phyloP scores from a whole-genome alignment of 768 basidiomycete genomes.

The Cystofilobasidium capitatum region DNA sequence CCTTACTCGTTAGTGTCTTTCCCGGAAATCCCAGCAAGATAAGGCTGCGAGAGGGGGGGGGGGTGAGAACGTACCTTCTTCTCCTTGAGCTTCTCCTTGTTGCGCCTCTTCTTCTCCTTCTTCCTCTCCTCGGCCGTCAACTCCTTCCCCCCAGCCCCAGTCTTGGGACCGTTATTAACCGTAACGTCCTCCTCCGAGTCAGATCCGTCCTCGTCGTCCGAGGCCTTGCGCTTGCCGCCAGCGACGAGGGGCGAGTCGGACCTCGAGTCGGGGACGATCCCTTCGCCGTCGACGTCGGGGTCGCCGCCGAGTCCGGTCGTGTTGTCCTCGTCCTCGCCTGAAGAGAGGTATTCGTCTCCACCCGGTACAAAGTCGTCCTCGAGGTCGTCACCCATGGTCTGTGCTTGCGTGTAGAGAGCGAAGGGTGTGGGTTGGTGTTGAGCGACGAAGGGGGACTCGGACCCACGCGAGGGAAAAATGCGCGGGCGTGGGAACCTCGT shows the following conservation, averaged over 20 bases:
- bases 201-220: constrained; percentile 6
- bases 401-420: too few species aligned
- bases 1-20: background rate
- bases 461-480: too few species aligned
- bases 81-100: constrained; percentile 29
- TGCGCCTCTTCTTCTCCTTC: constrained; percentile 27
- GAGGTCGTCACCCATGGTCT: constrained; percentile 22
- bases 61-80: constrained; percentile 21
- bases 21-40: background rate
- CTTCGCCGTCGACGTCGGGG: constrained; percentile 13
- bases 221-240: constrained; percentile 21
- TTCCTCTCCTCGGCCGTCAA: constrained; percentile 26
- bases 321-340: constrained; percentile 16
- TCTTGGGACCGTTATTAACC: background rate
- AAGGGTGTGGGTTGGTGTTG: too few species aligned
- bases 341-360: constrained; percentile 23
- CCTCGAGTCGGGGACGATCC: constrained; percentile 6
- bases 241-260: constrained; percentile 10
- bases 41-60: background rate
- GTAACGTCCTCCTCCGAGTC: constrained; percentile 10
- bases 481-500: too few species aligned
- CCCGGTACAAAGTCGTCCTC: constrained; percentile 25
- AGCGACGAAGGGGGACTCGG: too few species aligned
- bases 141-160: constrained; percentile 1
- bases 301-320: background rate